Evolutionary conservation across 225 moss, liverwort and hornwort genomes (phyloP), one percentile per base, ranked within the genome.

Genomic region (Asterella californica): DNA sequence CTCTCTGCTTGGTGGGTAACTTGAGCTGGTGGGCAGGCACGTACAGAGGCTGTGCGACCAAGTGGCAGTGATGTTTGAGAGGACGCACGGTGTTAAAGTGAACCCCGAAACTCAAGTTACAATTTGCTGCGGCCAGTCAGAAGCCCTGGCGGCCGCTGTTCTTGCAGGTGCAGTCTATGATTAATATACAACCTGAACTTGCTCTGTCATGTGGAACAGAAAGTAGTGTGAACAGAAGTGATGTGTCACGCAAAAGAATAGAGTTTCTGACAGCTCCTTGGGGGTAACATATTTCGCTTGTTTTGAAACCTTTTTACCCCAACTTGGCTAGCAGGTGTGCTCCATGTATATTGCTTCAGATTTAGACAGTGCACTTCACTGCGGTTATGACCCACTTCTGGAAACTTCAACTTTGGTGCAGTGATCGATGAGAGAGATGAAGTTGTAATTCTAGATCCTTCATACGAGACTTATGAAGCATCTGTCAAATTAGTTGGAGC

Each of bases 401-500:
- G 63, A 63, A n/a, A n/a, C 27, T 4, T 15, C 63, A 45, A 42
- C 14, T 72, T 25, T 81, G 60, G 64, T 77, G 85, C 87, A 92
- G 96, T 96, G 84, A 87, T 96, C 81, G 88, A 96, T 74, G 88
- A 86, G 71, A 94, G 85, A 32, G 92, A 96, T 70, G 96, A 96
- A 82, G 91, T 96, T 29, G 81, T 94, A 79, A 87, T 96, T 68
- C 89, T 94, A 32, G 92, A 96, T 37, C 96, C 96, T 7, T 90
- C 88, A 68, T 96, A 92, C 76, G 94, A 96, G 84, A 96, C 96
- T 3, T 92, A 96, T 82, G 88, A 89, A 86, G 86, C 96, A 72
- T 90, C 92, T 83, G 84, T 94, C 81, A 84, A 90, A 75, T 84
- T 96, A 74, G 92, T 90, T 38, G 92, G 96, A 81, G 96, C 94